phyloP scores from a whole-genome alignment of 2,329 filamentous ascomycete genomes.

The Alternaria arborescens region DNA sequence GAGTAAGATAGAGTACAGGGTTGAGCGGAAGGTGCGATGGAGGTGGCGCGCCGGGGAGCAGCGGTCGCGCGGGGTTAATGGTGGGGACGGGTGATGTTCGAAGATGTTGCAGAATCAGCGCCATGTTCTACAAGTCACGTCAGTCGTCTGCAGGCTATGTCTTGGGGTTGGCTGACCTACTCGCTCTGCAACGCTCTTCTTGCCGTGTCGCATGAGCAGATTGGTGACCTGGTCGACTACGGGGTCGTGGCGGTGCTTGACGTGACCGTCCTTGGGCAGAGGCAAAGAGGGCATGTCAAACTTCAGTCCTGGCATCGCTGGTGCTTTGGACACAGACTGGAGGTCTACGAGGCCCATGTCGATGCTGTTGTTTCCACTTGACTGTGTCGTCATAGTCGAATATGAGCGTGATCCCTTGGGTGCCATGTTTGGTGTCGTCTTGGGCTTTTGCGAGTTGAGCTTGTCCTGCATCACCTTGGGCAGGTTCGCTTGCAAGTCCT shows the following conservation, averaged over 20 bases:
- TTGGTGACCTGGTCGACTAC: slow-evolving; percentile 88
- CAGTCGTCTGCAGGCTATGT: background rate
- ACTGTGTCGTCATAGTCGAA: slow-evolving; percentile 58
- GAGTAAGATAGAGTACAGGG: slow-evolving; percentile 85
- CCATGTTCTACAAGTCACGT: slow-evolving; percentile 72
- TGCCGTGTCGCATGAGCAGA: slow-evolving; percentile 89
- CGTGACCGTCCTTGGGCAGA: slow-evolving; percentile 68
- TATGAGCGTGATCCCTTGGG: slow-evolving; percentile 62
- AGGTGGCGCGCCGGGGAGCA: slow-evolving; percentile 80
- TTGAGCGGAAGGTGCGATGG: slow-evolving; percentile 83
- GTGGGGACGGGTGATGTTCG: slow-evolving; percentile 84
- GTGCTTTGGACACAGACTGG: slow-evolving; percentile 24
- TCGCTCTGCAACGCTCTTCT: slow-evolving; percentile 87
- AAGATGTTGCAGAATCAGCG: slow-evolving; percentile 80
- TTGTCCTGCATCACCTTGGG: slow-evolving; percentile 73
- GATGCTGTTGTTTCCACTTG: slow-evolving; percentile 20
- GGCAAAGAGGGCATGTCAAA: slow-evolving; percentile 76
- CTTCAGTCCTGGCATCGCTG: slow-evolving; percentile 68
- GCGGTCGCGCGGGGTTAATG: slow-evolving; percentile 73
- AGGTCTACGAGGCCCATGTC: slow-evolving; percentile 47
- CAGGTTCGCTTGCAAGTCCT: slow-evolving; percentile 67
- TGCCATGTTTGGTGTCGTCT: slow-evolving; percentile 44
- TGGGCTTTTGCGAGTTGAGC: slow-evolving; percentile 58
- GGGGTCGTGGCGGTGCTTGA: slow-evolving; percentile 85
- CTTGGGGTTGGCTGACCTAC: slow-evolving; percentile 60